A percentile compares a stretch with the other conserved stretches of the same genome.
These are phyloP conservation scores for Wallacemonas rigidus DNA, from an alignment of 208 protist species.

Conservation along the genomic window DNA sequence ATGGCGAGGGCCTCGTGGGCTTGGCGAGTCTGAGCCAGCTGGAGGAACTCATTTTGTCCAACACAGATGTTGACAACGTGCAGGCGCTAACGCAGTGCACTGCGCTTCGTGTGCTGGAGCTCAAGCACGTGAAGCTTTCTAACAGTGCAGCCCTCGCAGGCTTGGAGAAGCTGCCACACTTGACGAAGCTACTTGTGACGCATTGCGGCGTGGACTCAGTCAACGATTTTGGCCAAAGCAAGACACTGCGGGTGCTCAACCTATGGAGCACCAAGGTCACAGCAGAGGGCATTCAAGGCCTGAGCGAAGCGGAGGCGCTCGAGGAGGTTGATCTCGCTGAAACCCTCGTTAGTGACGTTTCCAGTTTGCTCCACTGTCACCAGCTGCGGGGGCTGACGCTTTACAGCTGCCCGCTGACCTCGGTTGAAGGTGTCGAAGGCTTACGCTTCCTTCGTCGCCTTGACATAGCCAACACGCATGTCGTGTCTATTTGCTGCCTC, in stretches of 20 bases:
- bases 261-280: slow-evolving; percentile 32
- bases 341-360: slow-evolving; percentile 23
- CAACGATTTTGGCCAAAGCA: slow-evolving; percentile 15
- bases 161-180: slow-evolving; percentile 10
- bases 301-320: slow-evolving; percentile 17
- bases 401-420: slow-evolving; percentile 28
- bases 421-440: slow-evolving; percentile 25
- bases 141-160: slow-evolving; percentile 7
- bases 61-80: slow-evolving; percentile 21
- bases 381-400: slow-evolving; percentile 18
- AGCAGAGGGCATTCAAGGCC: slow-evolving; percentile 22
- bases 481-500: slow-evolving; percentile 19
- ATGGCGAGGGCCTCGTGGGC: slow-evolving; percentile 16
- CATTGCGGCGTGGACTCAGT: slow-evolving; percentile 25
- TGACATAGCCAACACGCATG: slow-evolving; percentile 34
- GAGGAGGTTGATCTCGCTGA: slow-evolving; percentile 35
- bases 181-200: slow-evolving; percentile 28
- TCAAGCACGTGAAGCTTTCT: slow-evolving; percentile 22
- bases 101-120: slow-evolving; percentile 21
- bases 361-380: slow-evolving; percentile 25
- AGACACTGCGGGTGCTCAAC: slow-evolving; percentile 21
- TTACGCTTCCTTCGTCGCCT: slow-evolving; percentile 23
- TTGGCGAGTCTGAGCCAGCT: slow-evolving; percentile 24
- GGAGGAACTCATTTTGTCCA: slow-evolving; percentile 25
- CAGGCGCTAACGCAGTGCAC: slow-evolving; percentile 11